Conservation (phyloP, 768 basidiomycete genomes). For the Brasilioporus rufonigricans region DNA sequence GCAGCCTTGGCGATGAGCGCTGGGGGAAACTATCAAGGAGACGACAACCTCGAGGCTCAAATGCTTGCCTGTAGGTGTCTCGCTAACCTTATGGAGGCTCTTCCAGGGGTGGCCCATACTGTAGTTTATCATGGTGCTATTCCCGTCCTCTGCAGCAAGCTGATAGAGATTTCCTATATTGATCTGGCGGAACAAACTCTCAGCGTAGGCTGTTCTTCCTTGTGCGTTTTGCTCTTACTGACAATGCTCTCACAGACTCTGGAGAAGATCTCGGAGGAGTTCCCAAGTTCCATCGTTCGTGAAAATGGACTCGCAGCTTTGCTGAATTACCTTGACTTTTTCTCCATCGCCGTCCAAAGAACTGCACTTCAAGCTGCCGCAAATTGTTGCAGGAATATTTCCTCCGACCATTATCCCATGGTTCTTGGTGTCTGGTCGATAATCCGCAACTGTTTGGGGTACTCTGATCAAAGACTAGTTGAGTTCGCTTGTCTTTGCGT, state of each 20-base stretch:
- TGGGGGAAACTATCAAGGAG: constrained; percentile 66
- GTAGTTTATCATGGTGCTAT: constrained; percentile 99
- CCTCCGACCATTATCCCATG: constrained; percentile 85
- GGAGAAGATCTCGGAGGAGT: constrained; percentile 98
- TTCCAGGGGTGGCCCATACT: constrained; percentile 95
- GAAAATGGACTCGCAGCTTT: constrained; percentile 93
- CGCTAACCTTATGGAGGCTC: constrained; percentile 98
- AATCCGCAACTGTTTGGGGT: constrained; percentile 86
- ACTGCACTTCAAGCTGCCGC: constrained; percentile 96
- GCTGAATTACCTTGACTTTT: constrained; percentile 96
- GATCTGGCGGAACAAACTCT: constrained; percentile 98
- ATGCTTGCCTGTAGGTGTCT: constrained; percentile 95
- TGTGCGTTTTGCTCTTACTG: constrained; percentile 5
- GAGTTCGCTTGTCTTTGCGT: constrained; percentile 95
- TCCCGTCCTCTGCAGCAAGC: constrained; percentile 94
- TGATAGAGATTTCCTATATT: constrained; percentile 96
- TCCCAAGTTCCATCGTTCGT: constrained; percentile 91
- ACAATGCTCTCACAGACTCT: constrained; percentile 61
- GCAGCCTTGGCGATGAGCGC: constrained; percentile 84
- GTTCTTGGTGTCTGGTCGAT: constrained; percentile 89
- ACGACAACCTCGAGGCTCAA: constrained; percentile 90
- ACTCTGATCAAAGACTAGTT: constrained; percentile 95
- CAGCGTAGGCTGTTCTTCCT: constrained; percentile 62
- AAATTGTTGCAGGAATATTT: constrained; percentile 93
- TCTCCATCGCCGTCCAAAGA: constrained; percentile 95